phyloP scores from a whole-genome alignment of 192 early-diverging fungal genomes.

The Dissophora ornata region DNA sequence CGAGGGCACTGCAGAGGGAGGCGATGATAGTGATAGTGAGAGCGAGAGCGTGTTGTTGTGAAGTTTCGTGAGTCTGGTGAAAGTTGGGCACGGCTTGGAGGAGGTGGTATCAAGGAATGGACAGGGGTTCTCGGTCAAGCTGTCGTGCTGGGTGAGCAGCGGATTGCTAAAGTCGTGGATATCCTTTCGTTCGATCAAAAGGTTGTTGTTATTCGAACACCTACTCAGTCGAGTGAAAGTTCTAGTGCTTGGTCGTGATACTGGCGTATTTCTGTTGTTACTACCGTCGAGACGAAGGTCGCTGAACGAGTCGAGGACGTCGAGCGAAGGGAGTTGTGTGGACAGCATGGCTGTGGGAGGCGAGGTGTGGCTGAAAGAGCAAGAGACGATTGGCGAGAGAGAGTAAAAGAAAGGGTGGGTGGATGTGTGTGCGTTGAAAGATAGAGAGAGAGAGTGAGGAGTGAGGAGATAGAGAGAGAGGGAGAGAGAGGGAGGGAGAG shows the following conservation, averaged over 20 bases:
- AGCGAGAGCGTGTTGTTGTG: slow-evolving; percentile 11
- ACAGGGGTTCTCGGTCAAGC: background rate
- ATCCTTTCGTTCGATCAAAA: slow-evolving; percentile 12
- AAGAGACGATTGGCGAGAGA: slow-evolving; percentile 69
- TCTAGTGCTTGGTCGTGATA: background rate
- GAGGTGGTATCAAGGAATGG: background rate
- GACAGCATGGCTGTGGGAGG: background rate
- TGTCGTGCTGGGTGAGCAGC: background rate
- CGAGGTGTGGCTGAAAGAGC: slow-evolving; percentile 65
- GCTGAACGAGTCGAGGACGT: slow-evolving; percentile 1
- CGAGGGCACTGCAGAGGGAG: slow-evolving; percentile 7
- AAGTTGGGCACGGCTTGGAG: slow-evolving; percentile 13
- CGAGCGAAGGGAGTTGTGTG: slow-evolving; percentile 7
- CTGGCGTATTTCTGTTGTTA: background rate
- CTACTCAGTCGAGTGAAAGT: slow-evolving; percentile 23
- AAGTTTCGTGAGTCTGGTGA: slow-evolving; percentile 27
- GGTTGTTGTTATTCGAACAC: background rate
- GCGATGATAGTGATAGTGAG: slow-evolving; percentile 17
- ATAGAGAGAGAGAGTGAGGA: background rate
- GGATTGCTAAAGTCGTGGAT: slow-evolving; percentile 3
- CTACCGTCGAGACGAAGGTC: background rate
- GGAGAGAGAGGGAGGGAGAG: slow-evolving; percentile 67
- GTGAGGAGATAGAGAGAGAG: slow-evolving; percentile 68
- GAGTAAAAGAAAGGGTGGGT: background rate
- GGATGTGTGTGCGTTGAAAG: no score